Evolutionary conservation across 2,329 filamentous ascomycete species (phyloP).

Genomic region (Colletotrichum nymphaeae): DNA sequence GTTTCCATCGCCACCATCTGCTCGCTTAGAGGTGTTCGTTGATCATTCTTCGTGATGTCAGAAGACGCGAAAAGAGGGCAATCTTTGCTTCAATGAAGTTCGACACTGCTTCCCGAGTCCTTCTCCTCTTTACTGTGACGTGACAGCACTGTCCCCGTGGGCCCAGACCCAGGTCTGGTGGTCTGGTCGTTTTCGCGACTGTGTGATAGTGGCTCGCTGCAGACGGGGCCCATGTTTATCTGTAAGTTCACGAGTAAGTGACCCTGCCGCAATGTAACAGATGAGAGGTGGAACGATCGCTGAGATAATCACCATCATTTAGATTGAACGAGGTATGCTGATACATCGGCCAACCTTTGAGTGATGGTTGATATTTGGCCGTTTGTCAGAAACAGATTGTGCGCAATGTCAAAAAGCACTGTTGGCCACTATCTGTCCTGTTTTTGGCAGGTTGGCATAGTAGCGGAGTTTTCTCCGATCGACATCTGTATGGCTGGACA

Average conservation of each 20-base stretch:
- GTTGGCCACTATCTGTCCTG: not conserved
- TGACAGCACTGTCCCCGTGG: not conserved
- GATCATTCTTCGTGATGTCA: not conserved
- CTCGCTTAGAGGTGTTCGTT: not conserved
- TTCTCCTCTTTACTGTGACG: not conserved
- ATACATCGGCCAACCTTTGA: not conserved
- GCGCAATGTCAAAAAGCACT: not conserved
- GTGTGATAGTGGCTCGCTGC: not conserved
- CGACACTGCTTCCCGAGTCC: not conserved
- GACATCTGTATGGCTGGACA: not conserved
- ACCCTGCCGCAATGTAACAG: not conserved
- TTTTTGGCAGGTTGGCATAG: not conserved
- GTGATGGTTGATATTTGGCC: not conserved
- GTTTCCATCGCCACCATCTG: not conserved
- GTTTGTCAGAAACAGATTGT: slow-evolving; percentile 1
- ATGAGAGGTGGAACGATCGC: not conserved
- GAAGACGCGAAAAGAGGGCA: not conserved
- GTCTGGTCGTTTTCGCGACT: not conserved
- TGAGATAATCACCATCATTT: not conserved
- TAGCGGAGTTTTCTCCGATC: slow-evolving; percentile 25
- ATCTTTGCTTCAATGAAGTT: not conserved
- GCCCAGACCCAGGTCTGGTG: not conserved
- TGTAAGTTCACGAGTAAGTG: not conserved
- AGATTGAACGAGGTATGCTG: not conserved
- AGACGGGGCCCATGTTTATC: not conserved